These are phyloP conservation scores for Flammula alnicola DNA, from an alignment of 1,284 basidiomycete species.

Conservation along the genomic window DNA sequence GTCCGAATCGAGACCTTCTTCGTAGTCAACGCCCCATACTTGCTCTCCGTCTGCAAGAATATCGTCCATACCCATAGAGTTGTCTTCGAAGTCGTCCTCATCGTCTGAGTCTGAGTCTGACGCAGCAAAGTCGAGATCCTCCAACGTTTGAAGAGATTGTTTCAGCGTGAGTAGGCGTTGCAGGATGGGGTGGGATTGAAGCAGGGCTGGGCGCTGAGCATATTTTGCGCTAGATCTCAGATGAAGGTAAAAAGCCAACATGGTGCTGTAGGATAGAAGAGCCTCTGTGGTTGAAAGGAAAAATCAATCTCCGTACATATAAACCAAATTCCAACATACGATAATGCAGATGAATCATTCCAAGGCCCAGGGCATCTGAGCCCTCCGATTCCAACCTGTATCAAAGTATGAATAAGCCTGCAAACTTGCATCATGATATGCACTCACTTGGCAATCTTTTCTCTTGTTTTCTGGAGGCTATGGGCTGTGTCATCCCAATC, in stretches of 20 bases:
- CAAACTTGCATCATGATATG: neutral
- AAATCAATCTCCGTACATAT: neutral
- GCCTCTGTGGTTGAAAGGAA: slow-evolving; percentile 60
- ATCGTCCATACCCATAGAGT: slow-evolving; percentile 38
- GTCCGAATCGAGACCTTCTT: slow-evolving; percentile 49
- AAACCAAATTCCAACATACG: slow-evolving; percentile 56
- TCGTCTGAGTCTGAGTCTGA: slow-evolving; percentile 50
- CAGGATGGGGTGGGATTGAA: slow-evolving; percentile 81
- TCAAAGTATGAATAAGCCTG: neutral
- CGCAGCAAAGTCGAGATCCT: slow-evolving; percentile 76
- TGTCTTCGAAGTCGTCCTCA: slow-evolving; percentile 35
- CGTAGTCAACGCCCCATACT: slow-evolving; percentile 38
- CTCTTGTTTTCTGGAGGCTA: slow-evolving; percentile 57
- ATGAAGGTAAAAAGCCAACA: slow-evolving; percentile 92
- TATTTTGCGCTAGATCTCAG: slow-evolving; percentile 76
- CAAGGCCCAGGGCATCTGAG: slow-evolving; percentile 55
- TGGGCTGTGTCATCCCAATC: slow-evolving; percentile 76
- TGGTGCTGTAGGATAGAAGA: slow-evolving; percentile 87
- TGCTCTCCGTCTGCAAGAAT: slow-evolving; percentile 37
- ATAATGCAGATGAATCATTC: slow-evolving; percentile 77
- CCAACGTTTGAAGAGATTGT: slow-evolving; percentile 80
- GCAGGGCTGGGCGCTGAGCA: slow-evolving; percentile 61
- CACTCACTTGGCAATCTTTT: slow-evolving; percentile 61
- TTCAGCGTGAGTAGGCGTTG: slow-evolving; percentile 86
- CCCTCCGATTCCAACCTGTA: slow-evolving; percentile 53